Evolutionary conservation across 106 monocot genomes (phyloP).

Genomic region (Dioscorea dumetorum): DNA sequence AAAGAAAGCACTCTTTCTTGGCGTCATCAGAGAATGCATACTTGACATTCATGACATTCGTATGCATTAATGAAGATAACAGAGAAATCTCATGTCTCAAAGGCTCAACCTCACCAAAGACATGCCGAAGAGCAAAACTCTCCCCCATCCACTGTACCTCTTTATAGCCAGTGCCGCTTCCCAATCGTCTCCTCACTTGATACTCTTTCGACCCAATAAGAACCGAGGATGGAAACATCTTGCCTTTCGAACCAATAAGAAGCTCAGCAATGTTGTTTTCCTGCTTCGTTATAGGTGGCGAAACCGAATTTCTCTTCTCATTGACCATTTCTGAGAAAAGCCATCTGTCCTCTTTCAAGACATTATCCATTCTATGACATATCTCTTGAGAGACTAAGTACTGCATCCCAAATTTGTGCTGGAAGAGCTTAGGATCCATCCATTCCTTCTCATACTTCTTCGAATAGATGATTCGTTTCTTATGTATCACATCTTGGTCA

Average conservation of each 20-base stretch:
- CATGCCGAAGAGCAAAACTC: constrained; percentile 29
- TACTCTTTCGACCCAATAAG: constrained; percentile 37
- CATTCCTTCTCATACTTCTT: constrained; percentile 72
- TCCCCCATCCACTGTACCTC: constrained; percentile 65
- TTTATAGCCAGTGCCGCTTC: constrained; percentile 26
- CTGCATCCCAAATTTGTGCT: constrained; percentile 33
- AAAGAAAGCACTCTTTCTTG: constrained; percentile 36
- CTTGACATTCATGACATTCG: constrained; percentile 40
- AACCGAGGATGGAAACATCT: constrained; percentile 28
- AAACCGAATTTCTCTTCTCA: constrained; percentile 20
- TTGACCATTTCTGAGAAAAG: constrained; percentile 30
- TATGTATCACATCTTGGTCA: constrained; percentile 28
- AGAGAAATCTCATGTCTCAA: constrained; percentile 32
- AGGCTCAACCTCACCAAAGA: constrained; percentile 31
- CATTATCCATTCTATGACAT: constrained; percentile 23
- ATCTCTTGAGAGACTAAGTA: constrained; percentile 40
- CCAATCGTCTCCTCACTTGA: constrained; percentile 36
- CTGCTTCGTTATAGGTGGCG: constrained; percentile 18
- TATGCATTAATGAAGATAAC: constrained; percentile 34
- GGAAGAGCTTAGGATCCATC: constrained; percentile 57
- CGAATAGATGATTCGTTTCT: constrained; percentile 22
- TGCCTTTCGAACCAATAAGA: constrained; percentile 20
- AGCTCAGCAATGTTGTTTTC: constrained; percentile 41
- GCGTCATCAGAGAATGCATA: constrained; percentile 53
- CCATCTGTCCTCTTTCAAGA: constrained; percentile 59